Base-by-base conservation (phyloP, 1,284 basidiomycete genomes). In the Pseudozyma pruni region DNA sequence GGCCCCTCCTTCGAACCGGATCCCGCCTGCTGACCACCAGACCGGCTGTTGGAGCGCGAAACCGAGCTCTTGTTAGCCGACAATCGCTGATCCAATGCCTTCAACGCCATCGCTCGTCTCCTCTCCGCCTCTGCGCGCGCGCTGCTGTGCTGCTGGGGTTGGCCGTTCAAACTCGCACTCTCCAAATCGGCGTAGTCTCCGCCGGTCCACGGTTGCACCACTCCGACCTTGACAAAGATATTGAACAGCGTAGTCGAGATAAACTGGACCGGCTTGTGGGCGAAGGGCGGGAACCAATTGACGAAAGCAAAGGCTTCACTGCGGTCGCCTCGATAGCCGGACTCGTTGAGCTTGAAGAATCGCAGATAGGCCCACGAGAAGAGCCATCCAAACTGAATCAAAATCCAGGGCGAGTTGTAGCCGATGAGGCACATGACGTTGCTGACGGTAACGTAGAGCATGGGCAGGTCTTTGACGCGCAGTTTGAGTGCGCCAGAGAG, bases 281-380 rank as follows among this genome's bases (percentile, higher is more conserved):
- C 39, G 79, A 94, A 89, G 22, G 94, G 93, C 58, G 95, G 95
- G 87, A 98, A 98, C 93, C 94, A 98, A 64, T 89, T 89, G 29
- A 93, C 87, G 76, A 98, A 90, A n/a, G 93, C 90, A 80, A 98
- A 98, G 0, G 94, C 96, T 82, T 98, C 96, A 83, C 91, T 93
- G 56, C 93, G 85, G 81, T 98, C 95, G 17, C 95, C 95, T 33
- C 85, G 75, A 72, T 85, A 84, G 47, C 85, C 85, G 40, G 82
- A 83, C 50, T 86, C 86, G 81, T 91, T 91, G 3, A 87, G 90
- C 85, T 97, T 96, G 87, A 96, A 94, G 86, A 98, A 98, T 32
- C 95, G 89, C 33, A 98, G 87, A 84, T 97, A 98, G 50, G 92
- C 86, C 90, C 93, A 98, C 23, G 91, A 88, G 8, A 94, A 90